phyloP scores from a whole-genome alignment of 228 moss, liverwort and hornwort species.

The Sphagnum magellanicum region DNA sequence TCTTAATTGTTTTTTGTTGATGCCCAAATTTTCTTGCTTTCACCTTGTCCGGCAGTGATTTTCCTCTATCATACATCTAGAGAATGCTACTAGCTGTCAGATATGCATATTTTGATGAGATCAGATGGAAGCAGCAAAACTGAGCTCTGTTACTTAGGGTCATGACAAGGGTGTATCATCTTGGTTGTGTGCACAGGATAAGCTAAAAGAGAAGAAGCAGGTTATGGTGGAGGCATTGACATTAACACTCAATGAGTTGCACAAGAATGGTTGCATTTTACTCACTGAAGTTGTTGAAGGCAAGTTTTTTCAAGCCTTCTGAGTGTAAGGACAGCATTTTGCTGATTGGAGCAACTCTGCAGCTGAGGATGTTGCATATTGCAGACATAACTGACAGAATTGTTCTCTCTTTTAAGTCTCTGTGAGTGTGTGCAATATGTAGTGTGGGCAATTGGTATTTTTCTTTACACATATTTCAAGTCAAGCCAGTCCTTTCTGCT shows the following conservation, averaged over 20 bases:
- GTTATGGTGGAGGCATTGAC: conserved; percentile 90
- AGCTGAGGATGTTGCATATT: no score
- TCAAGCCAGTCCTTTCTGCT: no score
- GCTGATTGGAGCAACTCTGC: neutral
- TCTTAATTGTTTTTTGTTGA: neutral
- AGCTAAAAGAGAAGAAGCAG: conserved; percentile 90
- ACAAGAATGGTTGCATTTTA: conserved; percentile 77
- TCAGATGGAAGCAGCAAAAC: no score
- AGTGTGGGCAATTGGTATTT: no score
- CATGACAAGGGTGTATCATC: no score
- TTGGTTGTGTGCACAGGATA: conserved; percentile 32
- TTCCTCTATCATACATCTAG: neutral
- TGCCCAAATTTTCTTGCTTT: neutral
- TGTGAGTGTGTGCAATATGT: no score
- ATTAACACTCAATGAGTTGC: conserved; percentile 70
- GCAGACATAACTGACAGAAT: no score
- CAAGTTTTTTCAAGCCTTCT: conserved; percentile 10
- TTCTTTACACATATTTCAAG: no score
- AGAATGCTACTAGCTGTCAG: no score
- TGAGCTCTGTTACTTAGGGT: no score
- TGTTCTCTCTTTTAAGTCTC: no score
- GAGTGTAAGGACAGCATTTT: neutral
- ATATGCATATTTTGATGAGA: no score
- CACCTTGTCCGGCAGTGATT: neutral
- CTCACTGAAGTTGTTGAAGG: conserved; percentile 85